Conservation (phyloP, 1,284 basidiomycete species). For the Fomitopsis betulina region DNA sequence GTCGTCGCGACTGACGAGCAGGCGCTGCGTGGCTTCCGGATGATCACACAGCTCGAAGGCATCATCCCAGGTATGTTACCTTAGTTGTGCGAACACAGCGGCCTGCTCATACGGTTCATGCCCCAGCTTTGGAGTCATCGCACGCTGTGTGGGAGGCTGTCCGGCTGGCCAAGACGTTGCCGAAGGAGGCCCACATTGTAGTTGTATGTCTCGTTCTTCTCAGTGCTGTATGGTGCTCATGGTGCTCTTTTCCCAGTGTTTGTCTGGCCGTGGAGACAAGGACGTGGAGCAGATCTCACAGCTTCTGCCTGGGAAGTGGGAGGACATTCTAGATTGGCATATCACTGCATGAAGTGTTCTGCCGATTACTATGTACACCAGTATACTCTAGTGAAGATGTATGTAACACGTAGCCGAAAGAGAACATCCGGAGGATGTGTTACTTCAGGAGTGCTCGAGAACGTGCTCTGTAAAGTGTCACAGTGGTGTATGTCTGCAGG, state of each 20-base stretch:
- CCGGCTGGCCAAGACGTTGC: conserved; percentile 79
- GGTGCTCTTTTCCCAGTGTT: conserved; percentile 45
- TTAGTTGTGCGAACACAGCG: background rate
- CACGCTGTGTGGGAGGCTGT: conserved; percentile 96
- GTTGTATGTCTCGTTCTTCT: conserved; percentile 55
- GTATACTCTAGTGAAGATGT: background rate
- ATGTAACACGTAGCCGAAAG: no score
- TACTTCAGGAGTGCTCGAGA: no score
- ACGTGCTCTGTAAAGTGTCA: no score
- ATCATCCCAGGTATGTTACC: conserved; percentile 86
- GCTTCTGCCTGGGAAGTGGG: conserved; percentile 82
- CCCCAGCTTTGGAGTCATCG: conserved; percentile 84
- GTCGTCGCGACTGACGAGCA: conserved; percentile 91
- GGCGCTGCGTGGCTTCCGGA: conserved; percentile 88
- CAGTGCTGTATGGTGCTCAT: background rate
- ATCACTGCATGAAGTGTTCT: conserved; percentile 30
- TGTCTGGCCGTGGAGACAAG: conserved; percentile 91
- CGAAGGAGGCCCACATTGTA: conserved; percentile 85
- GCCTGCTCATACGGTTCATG: background rate
- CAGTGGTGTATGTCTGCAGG: no score
- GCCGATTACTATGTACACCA: background rate
- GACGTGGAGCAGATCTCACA: conserved; percentile 91
- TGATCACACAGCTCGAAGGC: conserved; percentile 90
- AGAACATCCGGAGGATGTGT: no score
- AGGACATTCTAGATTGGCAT: conserved; percentile 87